Conservation (phyloP, 2,329 filamentous ascomycete genomes). For the Aspergillus hiratsukae region DNA sequence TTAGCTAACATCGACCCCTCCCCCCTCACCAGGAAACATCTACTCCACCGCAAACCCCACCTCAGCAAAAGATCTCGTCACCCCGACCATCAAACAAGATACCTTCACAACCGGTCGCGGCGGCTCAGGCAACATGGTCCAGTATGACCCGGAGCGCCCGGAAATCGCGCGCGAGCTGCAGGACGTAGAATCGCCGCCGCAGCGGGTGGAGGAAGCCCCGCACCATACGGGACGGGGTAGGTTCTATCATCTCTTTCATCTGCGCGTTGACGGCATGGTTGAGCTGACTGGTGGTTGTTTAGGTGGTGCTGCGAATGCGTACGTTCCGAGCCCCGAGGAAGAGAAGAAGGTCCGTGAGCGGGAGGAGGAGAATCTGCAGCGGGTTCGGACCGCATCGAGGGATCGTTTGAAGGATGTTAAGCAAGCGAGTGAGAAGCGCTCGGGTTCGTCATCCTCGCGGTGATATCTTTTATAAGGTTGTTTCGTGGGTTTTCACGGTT, state of each 20-base stretch:
- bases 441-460: constrained; percentile 2
- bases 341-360: constrained; percentile 26
- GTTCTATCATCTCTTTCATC: constrained; percentile 2
- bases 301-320: constrained; percentile 37
- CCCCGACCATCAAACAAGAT: constrained; percentile 76
- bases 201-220: constrained; percentile 35
- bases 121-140: constrained; percentile 83
- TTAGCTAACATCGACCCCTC: background rate
- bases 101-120: constrained; percentile 86
- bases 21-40: constrained; percentile 54
- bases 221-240: constrained; percentile 43
- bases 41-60: constrained; percentile 48
- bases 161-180: constrained; percentile 71
- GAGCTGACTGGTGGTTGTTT: background rate
- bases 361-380: constrained; percentile 30
- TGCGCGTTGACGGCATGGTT: background rate
- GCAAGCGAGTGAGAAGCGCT: constrained; percentile 17
- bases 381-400: constrained; percentile 25
- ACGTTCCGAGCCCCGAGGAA: constrained; percentile 22
- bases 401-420: constrained; percentile 26
- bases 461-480: background rate
- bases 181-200: constrained; percentile 63
- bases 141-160: constrained; percentile 62
- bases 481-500: background rate
- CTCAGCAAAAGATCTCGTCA: constrained; percentile 64